Evolutionary conservation across 2,329 filamentous ascomycete genomes (phyloP).

Genomic region (Penicillium psychrosexuale): DNA sequence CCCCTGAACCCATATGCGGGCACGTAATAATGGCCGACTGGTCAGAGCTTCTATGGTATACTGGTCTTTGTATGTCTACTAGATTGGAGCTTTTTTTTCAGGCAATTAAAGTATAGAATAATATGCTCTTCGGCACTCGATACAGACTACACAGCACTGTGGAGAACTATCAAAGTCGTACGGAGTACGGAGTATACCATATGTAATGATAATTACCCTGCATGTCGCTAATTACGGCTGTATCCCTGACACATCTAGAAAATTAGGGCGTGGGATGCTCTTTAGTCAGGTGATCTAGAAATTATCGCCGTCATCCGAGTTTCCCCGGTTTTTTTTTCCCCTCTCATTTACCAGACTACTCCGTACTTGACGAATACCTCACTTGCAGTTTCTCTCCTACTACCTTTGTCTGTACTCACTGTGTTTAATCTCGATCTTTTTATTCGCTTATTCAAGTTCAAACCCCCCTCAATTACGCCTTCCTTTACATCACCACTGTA

Average conservation of each 20-base stretch:
- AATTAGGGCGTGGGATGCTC: conserved; percentile 9
- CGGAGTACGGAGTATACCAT: neutral
- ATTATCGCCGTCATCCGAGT: conserved; percentile 11
- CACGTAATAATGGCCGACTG: neutral
- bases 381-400: conserved; percentile 8
- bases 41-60: neutral
- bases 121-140: neutral
- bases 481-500: neutral
- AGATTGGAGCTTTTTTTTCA: neutral
- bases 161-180: neutral
- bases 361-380: conserved; percentile 15
- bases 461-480: neutral
- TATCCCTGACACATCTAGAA: neutral
- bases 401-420: conserved; percentile 4
- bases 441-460: neutral
- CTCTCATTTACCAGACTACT: conserved; percentile 5
- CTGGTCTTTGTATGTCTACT: neutral
- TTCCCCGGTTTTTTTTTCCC: conserved; percentile 7
- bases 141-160: neutral
- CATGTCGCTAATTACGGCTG: neutral
- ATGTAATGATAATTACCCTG: neutral
- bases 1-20: conserved; percentile 10
- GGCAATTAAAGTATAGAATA: neutral
- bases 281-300: conserved; percentile 7
- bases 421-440: neutral